These are phyloP conservation scores for Boletus barrowsii DNA, from an alignment of 768 basidiomycete genomes.

Conservation along the genomic window DNA sequence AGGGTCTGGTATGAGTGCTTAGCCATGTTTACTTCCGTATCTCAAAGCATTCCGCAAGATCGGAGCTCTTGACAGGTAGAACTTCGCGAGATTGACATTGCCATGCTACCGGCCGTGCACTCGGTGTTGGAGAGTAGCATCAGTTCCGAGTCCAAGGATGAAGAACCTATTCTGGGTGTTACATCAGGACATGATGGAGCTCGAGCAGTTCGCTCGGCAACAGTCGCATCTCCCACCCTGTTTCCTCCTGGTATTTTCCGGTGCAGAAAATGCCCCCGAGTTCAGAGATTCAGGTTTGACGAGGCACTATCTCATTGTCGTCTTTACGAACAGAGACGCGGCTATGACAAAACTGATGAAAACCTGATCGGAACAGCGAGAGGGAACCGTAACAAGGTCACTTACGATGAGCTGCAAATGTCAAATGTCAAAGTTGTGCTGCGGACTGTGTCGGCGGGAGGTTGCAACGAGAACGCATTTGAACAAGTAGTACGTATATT, in stretches of 20 bases:
- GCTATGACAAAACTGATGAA: neutral
- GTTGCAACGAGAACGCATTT: too few relatives aligned
- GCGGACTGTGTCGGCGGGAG: too few relatives aligned
- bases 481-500: too few relatives aligned
- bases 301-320: too few relatives aligned
- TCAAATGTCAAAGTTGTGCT: slow-evolving; percentile 3
- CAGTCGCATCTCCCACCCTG: neutral
- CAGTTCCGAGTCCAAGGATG: neutral
- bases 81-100: slow-evolving; percentile 5
- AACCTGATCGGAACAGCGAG: slow-evolving; percentile 10
- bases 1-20: neutral
- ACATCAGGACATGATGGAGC: slow-evolving; percentile 6
- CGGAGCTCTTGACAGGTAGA: neutral
- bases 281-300: neutral
- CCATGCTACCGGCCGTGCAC: neutral
- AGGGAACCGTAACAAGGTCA: slow-evolving; percentile 2
- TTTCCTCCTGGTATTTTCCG: slow-evolving; percentile 10
- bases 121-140: neutral
- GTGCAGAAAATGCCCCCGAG: neutral
- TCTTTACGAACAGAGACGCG: neutral
- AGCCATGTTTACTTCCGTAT: too few relatives aligned
- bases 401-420: neutral
- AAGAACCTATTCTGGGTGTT: neutral
- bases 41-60: neutral
- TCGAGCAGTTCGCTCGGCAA: slow-evolving; percentile 3